Evolutionary conservation across 2,329 filamentous ascomycete species (phyloP).

Genomic region (Aspergillus cejpii): DNA sequence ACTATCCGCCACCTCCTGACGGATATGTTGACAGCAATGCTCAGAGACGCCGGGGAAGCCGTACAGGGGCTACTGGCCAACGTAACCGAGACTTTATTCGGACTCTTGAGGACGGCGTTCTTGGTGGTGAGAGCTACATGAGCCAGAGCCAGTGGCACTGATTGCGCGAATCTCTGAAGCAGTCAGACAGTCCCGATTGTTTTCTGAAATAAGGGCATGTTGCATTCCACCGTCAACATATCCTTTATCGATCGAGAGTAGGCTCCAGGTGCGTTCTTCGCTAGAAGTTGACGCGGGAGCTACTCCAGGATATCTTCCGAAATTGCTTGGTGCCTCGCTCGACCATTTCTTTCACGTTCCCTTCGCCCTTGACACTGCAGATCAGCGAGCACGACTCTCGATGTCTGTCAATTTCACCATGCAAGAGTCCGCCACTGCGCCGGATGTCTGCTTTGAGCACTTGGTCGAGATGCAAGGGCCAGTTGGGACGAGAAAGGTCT

Average conservation of each 20-base stretch:
- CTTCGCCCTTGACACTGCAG: constrained; percentile 6
- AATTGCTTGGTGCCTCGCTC: constrained; percentile 16
- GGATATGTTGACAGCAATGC: constrained; percentile 63
- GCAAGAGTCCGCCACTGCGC: not conserved
- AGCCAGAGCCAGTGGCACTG: constrained; percentile 66
- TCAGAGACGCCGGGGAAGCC: constrained; percentile 67
- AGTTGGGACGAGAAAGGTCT: not conserved
- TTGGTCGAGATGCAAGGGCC: not conserved
- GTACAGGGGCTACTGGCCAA: constrained; percentile 48
- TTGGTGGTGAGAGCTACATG: constrained; percentile 82
- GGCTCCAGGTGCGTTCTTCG: constrained; percentile 13
- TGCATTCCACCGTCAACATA: constrained; percentile 3
- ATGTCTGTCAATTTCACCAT: constrained; percentile 1
- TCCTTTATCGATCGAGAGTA: constrained; percentile 11
- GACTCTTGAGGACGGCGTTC: constrained; percentile 84
- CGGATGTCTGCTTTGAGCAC: not conserved
- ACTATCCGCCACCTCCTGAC: constrained; percentile 89
- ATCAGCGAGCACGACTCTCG: not conserved
- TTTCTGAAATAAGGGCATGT: not conserved
- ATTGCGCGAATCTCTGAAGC: constrained; percentile 13
- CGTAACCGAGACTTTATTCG: constrained; percentile 82
- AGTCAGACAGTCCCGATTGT: not conserved
- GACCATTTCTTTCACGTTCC: constrained; percentile 6
- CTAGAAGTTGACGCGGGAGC: constrained; percentile 9
- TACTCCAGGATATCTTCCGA: constrained; percentile 11